Evolutionary conservation across 768 basidiomycete genomes (phyloP), one percentile per base, ranked within the genome.

Genomic region (Lentinula raphanica): DNA sequence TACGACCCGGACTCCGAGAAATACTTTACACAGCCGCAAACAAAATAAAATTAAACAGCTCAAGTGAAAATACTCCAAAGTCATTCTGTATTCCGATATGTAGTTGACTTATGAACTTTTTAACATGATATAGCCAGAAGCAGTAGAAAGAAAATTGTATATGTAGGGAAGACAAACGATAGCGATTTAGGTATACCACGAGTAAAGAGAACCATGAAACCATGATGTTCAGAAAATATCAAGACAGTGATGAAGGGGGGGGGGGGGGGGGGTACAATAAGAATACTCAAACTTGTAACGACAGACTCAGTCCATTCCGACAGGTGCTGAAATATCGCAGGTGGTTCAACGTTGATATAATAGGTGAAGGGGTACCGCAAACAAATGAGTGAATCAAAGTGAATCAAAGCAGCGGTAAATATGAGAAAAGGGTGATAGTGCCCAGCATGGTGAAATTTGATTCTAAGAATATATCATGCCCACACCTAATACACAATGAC

Each of bases 401-500:
- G 61, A 56, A 54, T 50, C 56, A 56, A 60, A 49, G 25, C 40
- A 50, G 49, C 55, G 56, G 49, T 49, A 60, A 59, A 60, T 60
- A 67, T 62, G 49, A 58, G 56, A 56, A 57, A 54, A 51, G 46
- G 51, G 56, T 60, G 54, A 59, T 51, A 54, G 49, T 54, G 49
- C 51, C 51, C 51, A 48, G 59, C 32, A 42, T 44, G 25, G 54
- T 32, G 17, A 56, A 15, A 44, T 27, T 32, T 25, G 15, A 40
- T 35, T 53, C 53, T 57, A 59, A 57, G 50, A 63, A 66, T 66
- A 65, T 65, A 70, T 83, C 79, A 93, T 77, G 91, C 91, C 91
- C 91, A 93, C 58, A 93, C 90, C 91, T 93, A 62, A 21, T 61
- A 38, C 46, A 28, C 32, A 42, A 42, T 53, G 58, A 56, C 19